Evolutionary conservation across 169 alveolate genomes (phyloP).

Genomic region (Cystoisospora suis): DNA sequence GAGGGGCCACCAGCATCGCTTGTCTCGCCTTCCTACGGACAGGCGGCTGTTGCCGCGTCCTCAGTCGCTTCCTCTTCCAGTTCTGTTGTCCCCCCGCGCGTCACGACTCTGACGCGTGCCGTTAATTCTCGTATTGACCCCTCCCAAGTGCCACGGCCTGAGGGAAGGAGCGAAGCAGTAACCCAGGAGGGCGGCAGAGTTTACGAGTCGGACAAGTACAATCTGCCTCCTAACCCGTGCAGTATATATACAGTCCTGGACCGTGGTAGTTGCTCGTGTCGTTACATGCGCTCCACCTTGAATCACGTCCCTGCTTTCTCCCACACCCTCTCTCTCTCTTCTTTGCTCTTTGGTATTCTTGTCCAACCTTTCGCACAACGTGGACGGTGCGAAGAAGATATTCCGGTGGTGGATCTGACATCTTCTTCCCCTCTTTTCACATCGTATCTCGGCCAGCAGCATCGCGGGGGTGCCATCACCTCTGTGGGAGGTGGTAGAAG

Average conservation of each 20-base stretch:
- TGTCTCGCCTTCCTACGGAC: no score
- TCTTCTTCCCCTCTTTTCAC: constrained; percentile 11
- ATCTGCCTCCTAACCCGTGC: constrained; percentile 58
- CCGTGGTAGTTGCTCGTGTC: constrained; percentile 64
- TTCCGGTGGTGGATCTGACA: constrained; percentile 56
- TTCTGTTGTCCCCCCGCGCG: background rate
- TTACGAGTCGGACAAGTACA: constrained; percentile 54
- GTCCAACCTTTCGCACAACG: constrained; percentile 62
- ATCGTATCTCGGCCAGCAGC: constrained; percentile 7
- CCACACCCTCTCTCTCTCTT: constrained; percentile 54
- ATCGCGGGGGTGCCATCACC: constrained; percentile 23
- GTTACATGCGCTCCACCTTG: constrained; percentile 60
- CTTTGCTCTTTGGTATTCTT: constrained; percentile 45
- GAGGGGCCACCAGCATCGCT: no score
- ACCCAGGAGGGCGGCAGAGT: constrained; percentile 21
- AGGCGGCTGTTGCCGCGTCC: no score
- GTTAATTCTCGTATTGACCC: constrained; percentile 57
- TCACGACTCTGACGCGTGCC: constrained; percentile 44
- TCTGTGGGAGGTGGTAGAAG: background rate
- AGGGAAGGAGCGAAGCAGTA: constrained; percentile 35
- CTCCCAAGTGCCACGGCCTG: constrained; percentile 65
- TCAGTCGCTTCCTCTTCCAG: no score
- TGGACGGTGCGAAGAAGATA: constrained; percentile 53
- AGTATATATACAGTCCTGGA: constrained; percentile 57
- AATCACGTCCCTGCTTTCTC: constrained; percentile 64